Conservation (phyloP, 2,329 filamentous ascomycete species). For the Pseudogymnoascus sp. region DNA sequence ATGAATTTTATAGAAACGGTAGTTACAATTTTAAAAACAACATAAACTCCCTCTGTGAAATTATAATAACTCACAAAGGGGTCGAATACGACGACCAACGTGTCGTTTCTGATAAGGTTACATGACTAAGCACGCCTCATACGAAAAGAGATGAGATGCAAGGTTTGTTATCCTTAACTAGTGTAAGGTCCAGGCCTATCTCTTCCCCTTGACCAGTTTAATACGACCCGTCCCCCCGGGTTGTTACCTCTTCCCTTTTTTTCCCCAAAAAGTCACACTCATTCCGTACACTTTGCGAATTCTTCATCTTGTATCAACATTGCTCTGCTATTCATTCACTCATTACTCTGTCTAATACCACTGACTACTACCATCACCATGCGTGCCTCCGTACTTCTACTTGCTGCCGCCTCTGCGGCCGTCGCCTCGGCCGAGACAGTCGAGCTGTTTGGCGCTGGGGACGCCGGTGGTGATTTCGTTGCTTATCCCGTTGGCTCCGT, state of each 20-base stretch:
- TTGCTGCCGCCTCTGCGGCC: not conserved
- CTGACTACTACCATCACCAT: not conserved
- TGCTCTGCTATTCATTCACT: not conserved
- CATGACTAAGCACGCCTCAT: not conserved
- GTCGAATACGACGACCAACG: not conserved
- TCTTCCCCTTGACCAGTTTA: not conserved
- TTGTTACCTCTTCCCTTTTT: not conserved
- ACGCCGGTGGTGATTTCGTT: not conserved
- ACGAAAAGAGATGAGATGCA: not conserved
- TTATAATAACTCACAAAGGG: not conserved
- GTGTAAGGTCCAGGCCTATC: not conserved
- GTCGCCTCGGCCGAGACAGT: not conserved
- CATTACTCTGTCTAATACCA: not conserved
- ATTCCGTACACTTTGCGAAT: not conserved
- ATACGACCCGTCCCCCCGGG: not conserved
- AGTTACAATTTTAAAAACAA: not conserved
- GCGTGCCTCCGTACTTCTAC: conserved; percentile 5
- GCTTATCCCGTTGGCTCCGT: not conserved
- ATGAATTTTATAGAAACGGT: not conserved
- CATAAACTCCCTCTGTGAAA: not conserved
- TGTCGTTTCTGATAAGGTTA: not conserved
- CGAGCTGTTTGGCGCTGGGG: not conserved
- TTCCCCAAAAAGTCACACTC: not conserved
- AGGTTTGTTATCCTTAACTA: conserved; percentile 2
- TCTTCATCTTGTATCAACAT: not conserved